Conservation (phyloP, 177 flowering plant species). For the Tripterygium wilfordii region DNA sequence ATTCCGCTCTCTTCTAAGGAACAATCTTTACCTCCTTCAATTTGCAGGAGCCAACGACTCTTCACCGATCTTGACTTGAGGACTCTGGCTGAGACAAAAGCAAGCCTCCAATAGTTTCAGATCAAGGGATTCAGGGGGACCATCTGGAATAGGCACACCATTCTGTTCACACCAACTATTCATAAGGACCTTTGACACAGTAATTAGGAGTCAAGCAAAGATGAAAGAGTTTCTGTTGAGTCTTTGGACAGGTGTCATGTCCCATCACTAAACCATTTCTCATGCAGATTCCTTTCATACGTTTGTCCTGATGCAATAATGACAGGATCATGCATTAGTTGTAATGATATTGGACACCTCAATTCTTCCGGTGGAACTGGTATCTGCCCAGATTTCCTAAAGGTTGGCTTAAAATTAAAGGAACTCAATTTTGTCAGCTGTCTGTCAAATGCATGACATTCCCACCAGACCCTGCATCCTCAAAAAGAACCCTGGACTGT, state of each 20-base stretch:
- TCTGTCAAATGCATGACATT: conserved; percentile 55
- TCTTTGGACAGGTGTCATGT: conserved; percentile 88
- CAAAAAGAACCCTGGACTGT: conserved; percentile 61
- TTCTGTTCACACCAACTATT: conserved; percentile 93
- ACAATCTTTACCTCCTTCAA: conserved; percentile 69
- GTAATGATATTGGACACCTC: conserved; percentile 93
- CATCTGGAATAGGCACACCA: conserved; percentile 62
- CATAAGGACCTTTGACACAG: conserved; percentile 86
- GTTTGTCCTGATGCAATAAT: conserved; percentile 95
- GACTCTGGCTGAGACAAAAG: conserved; percentile 61
- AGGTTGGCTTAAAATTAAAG: conserved; percentile 60
- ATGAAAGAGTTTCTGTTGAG: conserved; percentile 80
- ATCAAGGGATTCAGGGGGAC: conserved; percentile 89
- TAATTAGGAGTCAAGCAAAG: conserved; percentile 84
- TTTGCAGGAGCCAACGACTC: conserved; percentile 44
- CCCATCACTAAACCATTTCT: conserved; percentile 96
- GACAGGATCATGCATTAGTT: conserved; percentile 93
- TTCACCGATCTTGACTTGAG: conserved; percentile 47
- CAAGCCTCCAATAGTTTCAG: conserved; percentile 84
- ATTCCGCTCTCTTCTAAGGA: conserved; percentile 60
- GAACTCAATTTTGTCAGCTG: conserved; percentile 79
- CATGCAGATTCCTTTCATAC: conserved; percentile 90
- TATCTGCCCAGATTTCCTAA: conserved; percentile 54
- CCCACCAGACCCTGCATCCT: conserved; percentile 36
- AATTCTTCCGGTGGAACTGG: conserved; percentile 82